A percentile compares a stretch with the other conserved stretches of the same genome.
These are phyloP conservation scores for Colletotrichum chlorophyti DNA, from an alignment of 2,329 filamentous ascomycete species.

Conservation along the genomic window DNA sequence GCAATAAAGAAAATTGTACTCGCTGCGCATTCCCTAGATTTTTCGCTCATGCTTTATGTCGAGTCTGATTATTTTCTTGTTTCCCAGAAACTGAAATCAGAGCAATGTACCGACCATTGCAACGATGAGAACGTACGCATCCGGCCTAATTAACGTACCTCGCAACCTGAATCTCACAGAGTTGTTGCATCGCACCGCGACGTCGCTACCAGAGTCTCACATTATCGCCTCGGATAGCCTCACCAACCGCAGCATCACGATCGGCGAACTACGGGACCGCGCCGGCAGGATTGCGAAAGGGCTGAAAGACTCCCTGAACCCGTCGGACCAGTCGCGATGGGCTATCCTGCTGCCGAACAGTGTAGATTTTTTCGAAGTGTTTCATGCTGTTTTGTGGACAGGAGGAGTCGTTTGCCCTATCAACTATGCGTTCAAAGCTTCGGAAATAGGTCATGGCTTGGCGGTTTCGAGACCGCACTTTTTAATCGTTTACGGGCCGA, in stretches of 20 bases:
- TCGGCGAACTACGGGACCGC: conserved; percentile 48
- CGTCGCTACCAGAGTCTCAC: conserved; percentile 46
- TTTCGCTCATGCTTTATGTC: not conserved
- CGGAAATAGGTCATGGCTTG: conserved; percentile 49
- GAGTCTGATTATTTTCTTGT: not conserved
- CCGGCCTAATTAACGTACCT: conserved; percentile 41
- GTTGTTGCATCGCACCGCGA: conserved; percentile 46
- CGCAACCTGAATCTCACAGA: conserved; percentile 49
- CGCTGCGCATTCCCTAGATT: not conserved
- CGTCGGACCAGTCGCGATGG: conserved; percentile 46
- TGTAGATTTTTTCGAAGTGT: conserved; percentile 50
- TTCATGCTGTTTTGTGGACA: conserved; percentile 49
- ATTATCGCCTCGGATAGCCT: conserved; percentile 50
- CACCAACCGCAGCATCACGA: conserved; percentile 51
- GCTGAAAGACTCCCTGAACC: conserved; percentile 38
- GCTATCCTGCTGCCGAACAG: conserved; percentile 52
- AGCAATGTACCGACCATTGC: not conserved
- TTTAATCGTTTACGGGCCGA: conserved; percentile 45
- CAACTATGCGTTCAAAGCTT: conserved; percentile 45
- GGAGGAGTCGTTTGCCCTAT: conserved; percentile 47
- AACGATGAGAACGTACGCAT: conserved; percentile 43
- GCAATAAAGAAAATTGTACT: not conserved
- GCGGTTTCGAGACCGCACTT: conserved; percentile 49
- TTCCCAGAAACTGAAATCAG: not conserved
- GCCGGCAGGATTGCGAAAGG: conserved; percentile 50